A percentile compares a stretch with the other conserved stretches of the same genome.
phyloP scores from a whole-genome alignment of 108 stramenopile genomes.

The Nitzschia sp. region DNA sequence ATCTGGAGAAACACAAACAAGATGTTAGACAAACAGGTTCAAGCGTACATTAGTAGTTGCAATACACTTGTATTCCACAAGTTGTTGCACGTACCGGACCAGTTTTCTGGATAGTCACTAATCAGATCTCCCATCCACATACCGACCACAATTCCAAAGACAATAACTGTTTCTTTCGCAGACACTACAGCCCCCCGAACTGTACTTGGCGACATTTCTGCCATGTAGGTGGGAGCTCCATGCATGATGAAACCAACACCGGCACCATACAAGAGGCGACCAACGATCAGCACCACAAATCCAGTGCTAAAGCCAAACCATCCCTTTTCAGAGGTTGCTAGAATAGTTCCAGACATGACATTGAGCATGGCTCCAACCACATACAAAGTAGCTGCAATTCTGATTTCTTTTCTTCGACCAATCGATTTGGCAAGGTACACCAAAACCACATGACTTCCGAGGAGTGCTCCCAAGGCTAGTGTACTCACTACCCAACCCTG shows the following conservation, averaged over 20 bases:
- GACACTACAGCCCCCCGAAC: conserved; percentile 69
- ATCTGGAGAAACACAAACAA: background rate
- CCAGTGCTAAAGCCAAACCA: conserved; percentile 36
- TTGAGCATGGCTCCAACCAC: conserved; percentile 53
- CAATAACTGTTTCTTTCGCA: conserved; percentile 78
- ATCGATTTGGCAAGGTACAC: conserved; percentile 38
- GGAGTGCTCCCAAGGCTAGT: conserved; percentile 38
- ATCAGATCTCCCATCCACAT: conserved; percentile 54
- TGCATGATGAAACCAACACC: conserved; percentile 81
- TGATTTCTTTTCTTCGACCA: conserved; percentile 66
- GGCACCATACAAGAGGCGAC: conserved; percentile 58
- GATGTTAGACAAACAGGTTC: no score
- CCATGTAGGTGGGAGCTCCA: conserved; percentile 76
- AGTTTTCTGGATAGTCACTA: conserved; percentile 45
- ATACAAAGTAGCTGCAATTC: conserved; percentile 56
- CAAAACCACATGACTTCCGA: conserved; percentile 42
- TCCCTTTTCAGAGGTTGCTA: conserved; percentile 13
- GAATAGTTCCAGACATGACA: conserved; percentile 30
- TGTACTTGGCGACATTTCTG: conserved; percentile 67
- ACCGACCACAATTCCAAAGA: conserved; percentile 71
- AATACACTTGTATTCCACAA: no score
- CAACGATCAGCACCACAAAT: conserved; percentile 38
- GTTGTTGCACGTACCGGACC: conserved; percentile 26
- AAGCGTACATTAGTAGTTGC: no score
- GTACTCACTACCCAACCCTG: conserved; percentile 34